phyloP scores from a whole-genome alignment of 2,329 filamentous ascomycete species.

The Xylaria digitata region DNA sequence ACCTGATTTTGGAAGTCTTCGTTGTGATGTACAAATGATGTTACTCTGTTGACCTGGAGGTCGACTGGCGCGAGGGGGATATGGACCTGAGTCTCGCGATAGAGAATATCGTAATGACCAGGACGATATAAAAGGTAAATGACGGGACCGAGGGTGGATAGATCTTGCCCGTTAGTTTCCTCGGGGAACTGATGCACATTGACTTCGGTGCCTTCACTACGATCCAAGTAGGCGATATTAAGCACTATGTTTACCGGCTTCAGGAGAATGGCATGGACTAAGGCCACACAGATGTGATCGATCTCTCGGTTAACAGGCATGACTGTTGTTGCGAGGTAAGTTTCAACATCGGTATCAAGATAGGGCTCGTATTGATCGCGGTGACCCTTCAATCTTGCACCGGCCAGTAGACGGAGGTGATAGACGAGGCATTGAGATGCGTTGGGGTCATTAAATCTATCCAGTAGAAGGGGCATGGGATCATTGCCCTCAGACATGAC shows the following conservation, averaged over 20 bases:
- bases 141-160: slow-evolving; percentile 59
- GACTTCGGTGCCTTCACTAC: slow-evolving; percentile 80
- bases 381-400: slow-evolving; percentile 84
- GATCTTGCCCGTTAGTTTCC: slow-evolving; percentile 60
- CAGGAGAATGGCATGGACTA: slow-evolving; percentile 81
- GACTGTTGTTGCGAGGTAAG: slow-evolving; percentile 75
- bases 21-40: slow-evolving; percentile 59
- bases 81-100: slow-evolving; percentile 59
- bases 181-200: slow-evolving; percentile 76
- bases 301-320: slow-evolving; percentile 85
- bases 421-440: slow-evolving; percentile 83
- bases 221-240: slow-evolving; percentile 91
- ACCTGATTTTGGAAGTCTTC: slow-evolving; percentile 55
- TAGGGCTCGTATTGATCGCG: slow-evolving; percentile 77
- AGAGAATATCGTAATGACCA: slow-evolving; percentile 95
- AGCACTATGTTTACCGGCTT: slow-evolving; percentile 82
- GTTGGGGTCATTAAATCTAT: slow-evolving; percentile 78
- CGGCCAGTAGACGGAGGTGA: slow-evolving; percentile 83
- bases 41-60: slow-evolving; percentile 66
- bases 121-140: slow-evolving; percentile 74
- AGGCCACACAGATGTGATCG: slow-evolving; percentile 85
- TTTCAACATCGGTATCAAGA: slow-evolving; percentile 66
- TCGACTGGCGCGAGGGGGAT: slow-evolving; percentile 42
- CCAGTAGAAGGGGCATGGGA: slow-evolving; percentile 65
- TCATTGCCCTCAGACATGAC: slow-evolving; percentile 70